These are phyloP conservation scores for Anisodus acutangulus DNA, from an alignment of 257 asterid genomes.

Conservation along the genomic window DNA sequence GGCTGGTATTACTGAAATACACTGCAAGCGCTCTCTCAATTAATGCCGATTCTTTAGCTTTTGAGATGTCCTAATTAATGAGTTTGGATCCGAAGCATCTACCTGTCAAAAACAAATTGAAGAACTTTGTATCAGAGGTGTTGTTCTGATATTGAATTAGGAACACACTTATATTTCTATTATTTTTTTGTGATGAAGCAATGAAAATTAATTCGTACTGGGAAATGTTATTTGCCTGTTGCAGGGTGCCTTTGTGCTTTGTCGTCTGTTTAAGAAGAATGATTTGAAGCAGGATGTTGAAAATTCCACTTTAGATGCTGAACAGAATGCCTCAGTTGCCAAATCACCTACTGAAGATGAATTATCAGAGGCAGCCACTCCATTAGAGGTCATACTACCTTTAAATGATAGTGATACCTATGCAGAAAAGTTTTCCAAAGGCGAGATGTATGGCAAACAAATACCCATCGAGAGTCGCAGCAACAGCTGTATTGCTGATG, in stretches of 20 bases:
- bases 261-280: conserved; percentile 81
- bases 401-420: conserved; percentile 29
- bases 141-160: background rate
- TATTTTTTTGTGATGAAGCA: background rate
- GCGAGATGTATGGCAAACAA: conserved; percentile 39
- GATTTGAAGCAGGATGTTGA: conserved; percentile 67
- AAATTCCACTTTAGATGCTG: conserved; percentile 51
- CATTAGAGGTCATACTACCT: conserved; percentile 40
- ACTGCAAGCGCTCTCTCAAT: background rate
- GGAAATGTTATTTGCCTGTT: conserved; percentile 23
- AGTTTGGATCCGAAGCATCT: background rate
- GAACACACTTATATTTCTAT: background rate
- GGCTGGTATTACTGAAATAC: background rate
- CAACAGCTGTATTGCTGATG: conserved; percentile 37
- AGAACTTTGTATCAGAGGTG: background rate
- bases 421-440: conserved; percentile 38
- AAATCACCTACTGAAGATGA: conserved; percentile 59
- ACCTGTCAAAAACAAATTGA: background rate
- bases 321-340: conserved; percentile 44
- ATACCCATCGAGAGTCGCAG: conserved; percentile 36
- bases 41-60: background rate
- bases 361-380: conserved; percentile 54
- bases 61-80: background rate
- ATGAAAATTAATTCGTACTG: background rate
- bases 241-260: conserved; percentile 87